Evolutionary conservation across 1,284 basidiomycete genomes (phyloP).

Genomic region (Inonotus hispidus): DNA sequence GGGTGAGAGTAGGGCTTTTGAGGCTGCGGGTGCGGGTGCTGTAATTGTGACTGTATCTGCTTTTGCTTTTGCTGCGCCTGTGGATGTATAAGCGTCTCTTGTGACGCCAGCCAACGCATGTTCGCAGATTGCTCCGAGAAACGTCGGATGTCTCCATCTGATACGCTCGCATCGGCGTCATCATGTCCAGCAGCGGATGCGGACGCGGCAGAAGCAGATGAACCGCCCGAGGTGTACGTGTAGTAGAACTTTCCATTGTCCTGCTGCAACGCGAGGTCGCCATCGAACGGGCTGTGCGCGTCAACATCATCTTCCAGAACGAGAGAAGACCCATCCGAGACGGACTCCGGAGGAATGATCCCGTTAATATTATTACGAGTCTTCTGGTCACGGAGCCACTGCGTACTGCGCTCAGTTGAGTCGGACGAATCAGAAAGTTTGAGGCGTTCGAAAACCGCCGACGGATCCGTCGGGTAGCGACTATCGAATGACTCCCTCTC

Average conservation of each 20-base stretch:
- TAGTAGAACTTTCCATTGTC: conserved; percentile 68
- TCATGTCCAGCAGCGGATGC: conserved; percentile 32
- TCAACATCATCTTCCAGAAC: conserved; percentile 14
- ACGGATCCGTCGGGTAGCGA: conserved; percentile 31
- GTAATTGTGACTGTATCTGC: neutral
- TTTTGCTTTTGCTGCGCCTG: neutral
- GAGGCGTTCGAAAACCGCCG: conserved; percentile 52
- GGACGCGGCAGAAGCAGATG: conserved; percentile 38
- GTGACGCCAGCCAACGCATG: conserved; percentile 52
- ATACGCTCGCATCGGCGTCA: conserved; percentile 28
- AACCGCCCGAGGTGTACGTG: conserved; percentile 59
- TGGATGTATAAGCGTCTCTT: conserved; percentile 27
- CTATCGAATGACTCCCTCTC: conserved; percentile 13
- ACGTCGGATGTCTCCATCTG: conserved; percentile 19
- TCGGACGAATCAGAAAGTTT: conserved; percentile 45
- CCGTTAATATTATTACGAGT: conserved; percentile 46
- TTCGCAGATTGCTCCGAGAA: conserved; percentile 44
- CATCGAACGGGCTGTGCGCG: conserved; percentile 28
- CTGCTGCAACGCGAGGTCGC: conserved; percentile 59
- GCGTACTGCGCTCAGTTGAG: conserved; percentile 60
- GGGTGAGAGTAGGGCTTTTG: conserved; percentile 14
- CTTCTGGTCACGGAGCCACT: conserved; percentile 82
- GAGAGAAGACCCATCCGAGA: conserved; percentile 42
- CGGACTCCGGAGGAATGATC: conserved; percentile 30
- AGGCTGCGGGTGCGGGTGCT: conserved; percentile 14